Evolutionary conservation across 2,329 filamentous ascomycete genomes (phyloP), one percentile per base, ranked within the genome.

Genomic region (Phialophora macrospora): DNA sequence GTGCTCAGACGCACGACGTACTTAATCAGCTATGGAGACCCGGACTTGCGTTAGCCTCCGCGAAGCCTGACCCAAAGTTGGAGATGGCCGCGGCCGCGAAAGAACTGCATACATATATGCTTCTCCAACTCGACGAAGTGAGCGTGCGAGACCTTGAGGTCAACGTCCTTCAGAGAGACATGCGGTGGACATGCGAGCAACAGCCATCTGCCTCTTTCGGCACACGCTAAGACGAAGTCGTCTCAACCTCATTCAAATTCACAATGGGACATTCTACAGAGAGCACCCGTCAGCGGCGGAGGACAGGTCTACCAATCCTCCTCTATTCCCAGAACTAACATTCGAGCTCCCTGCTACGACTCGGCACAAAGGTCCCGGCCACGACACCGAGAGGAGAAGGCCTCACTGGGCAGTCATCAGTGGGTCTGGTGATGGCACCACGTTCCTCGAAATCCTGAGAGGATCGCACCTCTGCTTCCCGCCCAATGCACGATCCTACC

Each of bases 391-490:
- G 55, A 63, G 30, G 34, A 64, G 14, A 7, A 44, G 38, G 24
- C 84, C 90, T 71, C 87, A 92, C 75, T 98, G 93, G 93, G 90
- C 91, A 46, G 82, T 99, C 46, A 83, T 98, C 28, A 93, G 92
- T 0, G 88, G 92, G 0, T 85, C 88, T 0, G 52, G 52, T 12
- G 91, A 91, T 0, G 91, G 94, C 75, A 96, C 93, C 0, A 90
- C 90, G 0, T 88, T 99, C 63, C 83, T 98, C 3, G 87, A 96
- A 66, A 81, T 94, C 22, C 81, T 98, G 9, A 84, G 88, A 34
- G 94, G 93, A 8, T 85, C 89, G 64, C 84, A 93, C 70, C 80
- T 97, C 34, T 90, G 88, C 75, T 80, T 90, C 6, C 94, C 94
- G 4, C 89, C 93, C 0, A 84, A 82, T 3, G 89, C 91, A 1